Evolutionary conservation across 129 eudicot genomes (phyloP), one percentile per base, ranked within the genome.

Genomic region (Gnaphalium uliginosum): DNA sequence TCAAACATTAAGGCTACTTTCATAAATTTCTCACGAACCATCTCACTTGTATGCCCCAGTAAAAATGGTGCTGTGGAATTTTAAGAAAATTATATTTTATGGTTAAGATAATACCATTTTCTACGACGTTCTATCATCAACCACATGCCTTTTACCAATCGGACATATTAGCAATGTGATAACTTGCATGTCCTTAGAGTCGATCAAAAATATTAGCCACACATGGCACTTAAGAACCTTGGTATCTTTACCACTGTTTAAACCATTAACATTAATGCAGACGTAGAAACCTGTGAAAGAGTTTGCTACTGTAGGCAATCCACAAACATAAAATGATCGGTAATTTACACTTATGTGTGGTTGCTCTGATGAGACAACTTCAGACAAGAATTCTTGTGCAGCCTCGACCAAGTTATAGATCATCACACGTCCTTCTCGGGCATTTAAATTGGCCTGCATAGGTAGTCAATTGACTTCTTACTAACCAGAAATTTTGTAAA

Each of bases 401-500:
- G 92, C 96, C 83, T 95, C 97, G 56, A 91, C 99, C 80, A 95
- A 83, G 84, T 89, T 95, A 91, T 91, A 95, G 56, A 95, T 81
- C 99, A 95, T 95, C 61, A 87, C 99, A 37, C 99, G 97, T 67
- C 99, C 99, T 87, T 95, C 99, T 81, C 99, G 89, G 60, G 99
- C 89, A 89, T 95, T 95, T 26, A 86, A 84, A 86, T 83, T 89
- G 51, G 99, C 99, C 99, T 95, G 85, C 68, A 77, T 69, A 48
- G 70, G 51, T 54, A 29, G 37, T 24, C 69, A 67, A 15, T 26
- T 6, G 23, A 66, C 35, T 78, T 63, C 46, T 78, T 65, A 46
- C 41, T 35, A 64, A 72, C 78, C 19, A 51, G 22, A 32, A 33
- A 60, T 70, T 8, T 69, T 25, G 25, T 57, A 78, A 69, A 3